Conservation (phyloP, 1,284 basidiomycete genomes). For the Fomes fomentarius region DNA sequence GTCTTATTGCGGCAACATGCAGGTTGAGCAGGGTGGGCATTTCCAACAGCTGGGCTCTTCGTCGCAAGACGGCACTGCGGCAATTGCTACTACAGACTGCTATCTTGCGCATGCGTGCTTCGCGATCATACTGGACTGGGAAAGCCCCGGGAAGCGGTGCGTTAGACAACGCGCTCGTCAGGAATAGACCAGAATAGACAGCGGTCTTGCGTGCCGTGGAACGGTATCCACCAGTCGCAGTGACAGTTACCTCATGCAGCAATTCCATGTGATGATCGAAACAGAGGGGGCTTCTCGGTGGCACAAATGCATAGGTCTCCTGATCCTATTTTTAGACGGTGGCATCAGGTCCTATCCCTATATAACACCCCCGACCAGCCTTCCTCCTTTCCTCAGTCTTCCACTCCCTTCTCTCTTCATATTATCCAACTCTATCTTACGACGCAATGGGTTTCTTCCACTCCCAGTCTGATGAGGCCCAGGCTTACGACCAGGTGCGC, state of each 20-base stretch:
- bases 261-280: constrained; percentile 23
- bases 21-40: too few species aligned
- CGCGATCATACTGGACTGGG: not conserved
- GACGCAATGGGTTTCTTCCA: constrained; percentile 57
- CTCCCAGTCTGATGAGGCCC: constrained; percentile 50
- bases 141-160: constrained; percentile 18
- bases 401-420: constrained; percentile 22
- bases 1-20: too few species aligned
- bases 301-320: too few species aligned
- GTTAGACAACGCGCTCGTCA: constrained; percentile 5
- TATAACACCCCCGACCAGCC: constrained; percentile 28
- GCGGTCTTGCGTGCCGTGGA: constrained; percentile 6
- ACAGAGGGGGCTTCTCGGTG: too few species aligned
- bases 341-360: constrained; percentile 24
- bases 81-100: too few species aligned
- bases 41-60: too few species aligned
- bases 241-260: constrained; percentile 9
- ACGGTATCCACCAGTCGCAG: constrained; percentile 3
- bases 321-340: constrained; percentile 23
- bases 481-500: constrained; percentile 49
- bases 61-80: too few species aligned
- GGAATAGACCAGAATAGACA: too few species aligned
- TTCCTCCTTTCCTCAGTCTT: constrained; percentile 21
- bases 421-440: constrained; percentile 16
- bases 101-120: not conserved